phyloP scores from a whole-genome alignment of 768 basidiomycete species.

The Trametes cingulata region DNA sequence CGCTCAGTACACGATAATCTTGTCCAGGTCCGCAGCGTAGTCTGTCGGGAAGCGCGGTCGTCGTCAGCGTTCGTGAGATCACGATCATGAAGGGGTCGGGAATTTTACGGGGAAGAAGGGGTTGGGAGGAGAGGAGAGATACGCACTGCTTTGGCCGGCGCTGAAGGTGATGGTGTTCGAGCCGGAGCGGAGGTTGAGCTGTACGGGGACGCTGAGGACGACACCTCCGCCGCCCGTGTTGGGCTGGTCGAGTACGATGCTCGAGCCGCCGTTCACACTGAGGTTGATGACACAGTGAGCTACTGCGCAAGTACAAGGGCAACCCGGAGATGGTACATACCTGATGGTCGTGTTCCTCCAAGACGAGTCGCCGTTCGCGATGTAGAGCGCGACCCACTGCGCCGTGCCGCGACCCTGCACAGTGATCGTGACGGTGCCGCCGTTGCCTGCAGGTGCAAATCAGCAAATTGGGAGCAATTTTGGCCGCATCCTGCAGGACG shows the following conservation, averaged over 20 bases:
- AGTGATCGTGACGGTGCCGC: conserved; percentile 57
- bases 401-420: conserved; percentile 53
- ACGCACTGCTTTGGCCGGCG: conserved; percentile 51
- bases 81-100: no score
- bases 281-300: neutral
- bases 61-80: neutral
- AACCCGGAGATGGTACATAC: no score
- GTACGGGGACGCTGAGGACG: conserved; percentile 57
- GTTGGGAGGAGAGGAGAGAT: conserved; percentile 2
- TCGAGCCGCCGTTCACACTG: conserved; percentile 60
- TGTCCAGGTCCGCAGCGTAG: conserved; percentile 62
- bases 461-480: neutral
- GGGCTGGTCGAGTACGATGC: conserved; percentile 55
- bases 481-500: neutral
- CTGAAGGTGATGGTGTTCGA: conserved; percentile 54
- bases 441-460: conserved; percentile 42
- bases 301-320: neutral
- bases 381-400: conserved; percentile 65
- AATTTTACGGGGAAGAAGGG: neutral
- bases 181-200: conserved; percentile 49
- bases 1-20: conserved; percentile 53
- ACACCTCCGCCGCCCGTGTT: conserved; percentile 56
- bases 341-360: conserved; percentile 64
- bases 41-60: conserved; percentile 31
- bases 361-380: conserved; percentile 58